phyloP scores from a whole-genome alignment of 2,329 filamentous ascomycete genomes.

The Thelonectria blattea region DNA sequence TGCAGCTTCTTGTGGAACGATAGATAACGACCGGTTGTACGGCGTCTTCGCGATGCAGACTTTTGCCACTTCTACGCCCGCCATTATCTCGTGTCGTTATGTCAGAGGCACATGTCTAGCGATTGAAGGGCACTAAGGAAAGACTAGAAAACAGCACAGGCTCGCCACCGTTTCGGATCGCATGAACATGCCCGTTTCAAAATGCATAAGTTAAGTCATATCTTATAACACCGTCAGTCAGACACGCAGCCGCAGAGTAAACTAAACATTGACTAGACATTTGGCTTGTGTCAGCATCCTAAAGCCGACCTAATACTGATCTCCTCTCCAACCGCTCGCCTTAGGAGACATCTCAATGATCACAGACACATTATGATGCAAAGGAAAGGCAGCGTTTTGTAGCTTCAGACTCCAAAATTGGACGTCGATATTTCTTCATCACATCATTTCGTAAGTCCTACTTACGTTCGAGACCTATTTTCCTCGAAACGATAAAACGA shows the following conservation, averaged over 20 bases:
- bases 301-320: constrained; percentile 6
- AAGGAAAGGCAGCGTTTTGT: constrained; percentile 13
- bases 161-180: not conserved
- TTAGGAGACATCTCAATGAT: not conserved
- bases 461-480: constrained; percentile 27
- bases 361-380: constrained; percentile 10
- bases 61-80: not conserved
- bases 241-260: not conserved
- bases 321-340: not conserved
- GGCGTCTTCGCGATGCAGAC: constrained; percentile 2
- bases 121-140: no score
- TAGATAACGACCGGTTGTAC: constrained; percentile 3
- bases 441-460: constrained; percentile 40
- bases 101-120: constrained; percentile 1
- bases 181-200: not conserved
- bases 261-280: not conserved
- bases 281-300: constrained; percentile 8
- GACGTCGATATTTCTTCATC: constrained; percentile 27
- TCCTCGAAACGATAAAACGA: constrained; percentile 22
- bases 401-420: constrained; percentile 15
- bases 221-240: not conserved
- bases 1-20: constrained; percentile 1
- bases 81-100: not conserved
- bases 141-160: not conserved
- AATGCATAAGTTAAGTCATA: not conserved